Conservation (phyloP, 2,329 filamentous ascomycete genomes). For the Cryphonectria radicalis region DNA sequence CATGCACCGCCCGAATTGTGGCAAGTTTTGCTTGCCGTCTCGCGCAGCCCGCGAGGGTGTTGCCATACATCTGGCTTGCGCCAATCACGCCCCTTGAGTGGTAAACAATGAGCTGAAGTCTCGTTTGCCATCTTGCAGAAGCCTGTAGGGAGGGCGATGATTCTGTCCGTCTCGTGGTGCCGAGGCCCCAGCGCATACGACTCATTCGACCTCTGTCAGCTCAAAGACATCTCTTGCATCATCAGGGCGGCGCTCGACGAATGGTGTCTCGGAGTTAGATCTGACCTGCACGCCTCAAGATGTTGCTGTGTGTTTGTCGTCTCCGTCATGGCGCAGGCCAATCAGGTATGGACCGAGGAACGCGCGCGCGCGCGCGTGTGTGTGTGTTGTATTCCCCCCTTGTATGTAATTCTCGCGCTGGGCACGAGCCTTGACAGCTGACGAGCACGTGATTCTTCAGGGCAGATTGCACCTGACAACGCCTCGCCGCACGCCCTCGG, state of each 20-base stretch:
- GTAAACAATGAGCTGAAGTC: neutral
- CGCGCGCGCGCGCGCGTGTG: neutral
- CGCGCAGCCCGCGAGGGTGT: neutral
- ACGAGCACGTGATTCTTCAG: conserved; percentile 21
- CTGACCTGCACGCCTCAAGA: neutral
- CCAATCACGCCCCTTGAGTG: neutral
- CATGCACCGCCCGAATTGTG: neutral
- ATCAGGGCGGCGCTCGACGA: neutral
- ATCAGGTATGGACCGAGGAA: neutral
- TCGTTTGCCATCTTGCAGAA: neutral
- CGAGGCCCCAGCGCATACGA: neutral
- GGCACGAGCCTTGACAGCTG: conserved; percentile 5
- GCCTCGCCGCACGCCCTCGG: conserved; percentile 63
- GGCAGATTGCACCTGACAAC: conserved; percentile 58
- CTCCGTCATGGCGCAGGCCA: neutral
- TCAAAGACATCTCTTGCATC: neutral
- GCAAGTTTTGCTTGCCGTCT: neutral
- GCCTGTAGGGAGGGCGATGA: neutral
- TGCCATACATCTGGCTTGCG: neutral
- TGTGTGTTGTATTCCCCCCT: neutral
- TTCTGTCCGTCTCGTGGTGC: neutral
- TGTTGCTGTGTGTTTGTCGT: neutral
- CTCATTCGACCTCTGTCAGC: neutral
- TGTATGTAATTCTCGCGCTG: neutral
- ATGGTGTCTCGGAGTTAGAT: neutral